These are phyloP conservation scores for Aeschynomene evenia DNA, from an alignment of 306 rosid genomes.

Conservation along the genomic window DNA sequence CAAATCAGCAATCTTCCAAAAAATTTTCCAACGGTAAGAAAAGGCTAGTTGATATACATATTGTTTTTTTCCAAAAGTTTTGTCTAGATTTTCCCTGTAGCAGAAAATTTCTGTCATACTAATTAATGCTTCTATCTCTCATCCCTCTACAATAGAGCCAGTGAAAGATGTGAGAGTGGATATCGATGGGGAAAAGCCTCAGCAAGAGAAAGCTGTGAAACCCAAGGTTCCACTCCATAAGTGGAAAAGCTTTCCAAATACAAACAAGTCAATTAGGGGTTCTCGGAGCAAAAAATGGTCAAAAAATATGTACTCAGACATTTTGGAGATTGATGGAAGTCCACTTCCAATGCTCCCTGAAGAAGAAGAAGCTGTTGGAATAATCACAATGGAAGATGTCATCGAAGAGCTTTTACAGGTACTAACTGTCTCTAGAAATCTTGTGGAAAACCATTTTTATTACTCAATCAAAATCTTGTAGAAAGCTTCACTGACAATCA, in stretches of 20 bases:
- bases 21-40: slow-evolving; percentile 45
- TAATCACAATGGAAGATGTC: slow-evolving; percentile 95
- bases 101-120: not conserved
- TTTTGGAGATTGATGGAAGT: slow-evolving; percentile 68
- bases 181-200: slow-evolving; percentile 66
- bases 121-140: not conserved
- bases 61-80: not conserved
- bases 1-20: slow-evolving; percentile 32
- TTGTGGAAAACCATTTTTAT: not conserved
- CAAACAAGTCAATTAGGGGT: slow-evolving; percentile 44
- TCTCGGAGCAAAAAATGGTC: slow-evolving; percentile 78
- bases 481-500: slow-evolving; percentile 6
- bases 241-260: slow-evolving; percentile 76
- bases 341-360: slow-evolving; percentile 74
- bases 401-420: slow-evolving; percentile 98
- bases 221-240: slow-evolving; percentile 65
- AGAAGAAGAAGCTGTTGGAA: slow-evolving; percentile 87
- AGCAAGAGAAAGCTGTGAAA: slow-evolving; percentile 57
- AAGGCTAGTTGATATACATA: slow-evolving; percentile 11
- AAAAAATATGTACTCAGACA: slow-evolving; percentile 78
- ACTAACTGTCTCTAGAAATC: slow-evolving; percentile 16
- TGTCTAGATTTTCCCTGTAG: not conserved
- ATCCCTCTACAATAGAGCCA: slow-evolving; percentile 34
- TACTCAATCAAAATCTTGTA: not conserved
- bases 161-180: slow-evolving; percentile 67